Evolutionary conservation across 1,284 basidiomycete genomes (phyloP).

Genomic region (Heterobasidion irregulare): DNA sequence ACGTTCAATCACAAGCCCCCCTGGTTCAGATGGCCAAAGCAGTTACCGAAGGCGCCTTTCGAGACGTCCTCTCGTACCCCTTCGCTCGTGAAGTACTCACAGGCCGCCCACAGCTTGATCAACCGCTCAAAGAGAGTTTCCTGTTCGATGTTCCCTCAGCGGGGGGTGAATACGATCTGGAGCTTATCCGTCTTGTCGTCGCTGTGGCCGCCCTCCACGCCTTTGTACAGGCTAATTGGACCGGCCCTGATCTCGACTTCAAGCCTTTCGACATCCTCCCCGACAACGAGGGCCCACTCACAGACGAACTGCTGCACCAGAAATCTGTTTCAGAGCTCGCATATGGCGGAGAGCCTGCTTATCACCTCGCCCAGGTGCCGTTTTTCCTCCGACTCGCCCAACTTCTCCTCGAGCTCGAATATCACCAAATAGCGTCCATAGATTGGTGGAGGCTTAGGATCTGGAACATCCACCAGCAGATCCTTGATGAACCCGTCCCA

Average conservation of each 20-base stretch:
- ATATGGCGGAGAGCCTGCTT: slow-evolving; percentile 88
- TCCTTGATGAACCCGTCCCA: slow-evolving; percentile 82
- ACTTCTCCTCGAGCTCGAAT: slow-evolving; percentile 53
- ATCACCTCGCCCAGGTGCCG: slow-evolving; percentile 77
- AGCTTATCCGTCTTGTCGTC: slow-evolving; percentile 54
- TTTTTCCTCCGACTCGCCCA: slow-evolving; percentile 74
- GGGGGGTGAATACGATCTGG: slow-evolving; percentile 17
- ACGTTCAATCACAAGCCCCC: slow-evolving; percentile 17
- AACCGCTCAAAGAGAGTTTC: slow-evolving; percentile 27
- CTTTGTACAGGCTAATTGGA: slow-evolving; percentile 96
- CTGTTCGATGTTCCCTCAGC: slow-evolving; percentile 17
- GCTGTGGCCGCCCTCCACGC: slow-evolving; percentile 81
- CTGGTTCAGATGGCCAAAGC: slow-evolving; percentile 20
- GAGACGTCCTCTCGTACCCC: slow-evolving; percentile 42
- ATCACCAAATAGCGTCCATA: slow-evolving; percentile 35
- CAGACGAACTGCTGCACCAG: slow-evolving; percentile 50
- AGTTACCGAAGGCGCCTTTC: slow-evolving; percentile 29
- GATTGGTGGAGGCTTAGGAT: slow-evolving; percentile 80
- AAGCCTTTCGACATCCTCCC: slow-evolving; percentile 43
- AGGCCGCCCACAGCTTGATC: slow-evolving; percentile 2
- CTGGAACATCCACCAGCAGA: slow-evolving; percentile 69
- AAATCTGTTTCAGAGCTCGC: slow-evolving; percentile 75
- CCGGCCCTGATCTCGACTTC: slow-evolving; percentile 81
- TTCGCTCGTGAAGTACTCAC: slow-evolving; percentile 25
- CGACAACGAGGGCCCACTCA: slow-evolving; percentile 25